Conservation (phyloP, 108 stramenopile species). For the Nannochloropsis gaditana region DNA sequence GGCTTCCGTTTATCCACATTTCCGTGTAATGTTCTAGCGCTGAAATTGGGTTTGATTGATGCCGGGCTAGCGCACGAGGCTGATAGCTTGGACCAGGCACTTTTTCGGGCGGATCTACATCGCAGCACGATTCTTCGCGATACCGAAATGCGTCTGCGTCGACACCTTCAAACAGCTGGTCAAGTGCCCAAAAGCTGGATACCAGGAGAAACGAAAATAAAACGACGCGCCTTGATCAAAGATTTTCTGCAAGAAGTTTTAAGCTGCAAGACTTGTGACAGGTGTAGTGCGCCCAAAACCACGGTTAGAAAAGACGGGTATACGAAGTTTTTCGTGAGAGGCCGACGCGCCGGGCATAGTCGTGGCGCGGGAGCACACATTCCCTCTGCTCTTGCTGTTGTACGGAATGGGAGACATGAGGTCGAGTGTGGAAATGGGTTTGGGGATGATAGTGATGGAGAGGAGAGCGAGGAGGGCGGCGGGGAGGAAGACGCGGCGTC, state of each 20-base stretch:
- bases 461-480: constrained; percentile 48
- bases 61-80: constrained; percentile 44
- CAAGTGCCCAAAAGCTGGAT: background rate
- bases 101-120: constrained; percentile 4
- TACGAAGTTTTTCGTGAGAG: constrained; percentile 83
- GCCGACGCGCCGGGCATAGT: background rate
- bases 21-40: constrained; percentile 26
- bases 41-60: constrained; percentile 28
- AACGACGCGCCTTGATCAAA: constrained; percentile 61
- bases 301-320: constrained; percentile 84
- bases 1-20: constrained; percentile 59
- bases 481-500: constrained; percentile 15
- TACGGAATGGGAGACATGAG: constrained; percentile 24
- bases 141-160: constrained; percentile 13
- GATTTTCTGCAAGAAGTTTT: constrained; percentile 64
- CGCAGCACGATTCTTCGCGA: constrained; percentile 22
- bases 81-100: constrained; percentile 61
- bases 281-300: constrained; percentile 77
- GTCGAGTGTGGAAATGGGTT: constrained; percentile 38
- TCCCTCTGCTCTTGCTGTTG: background rate
- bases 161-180: constrained; percentile 22
- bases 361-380: background rate
- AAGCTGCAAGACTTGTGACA: constrained; percentile 64
- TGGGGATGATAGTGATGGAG: constrained; percentile 30
- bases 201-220: constrained; percentile 52